Evolutionary conservation across 2,329 filamentous ascomycete genomes (phyloP).

Genomic region (Epichloe sylvatica): DNA sequence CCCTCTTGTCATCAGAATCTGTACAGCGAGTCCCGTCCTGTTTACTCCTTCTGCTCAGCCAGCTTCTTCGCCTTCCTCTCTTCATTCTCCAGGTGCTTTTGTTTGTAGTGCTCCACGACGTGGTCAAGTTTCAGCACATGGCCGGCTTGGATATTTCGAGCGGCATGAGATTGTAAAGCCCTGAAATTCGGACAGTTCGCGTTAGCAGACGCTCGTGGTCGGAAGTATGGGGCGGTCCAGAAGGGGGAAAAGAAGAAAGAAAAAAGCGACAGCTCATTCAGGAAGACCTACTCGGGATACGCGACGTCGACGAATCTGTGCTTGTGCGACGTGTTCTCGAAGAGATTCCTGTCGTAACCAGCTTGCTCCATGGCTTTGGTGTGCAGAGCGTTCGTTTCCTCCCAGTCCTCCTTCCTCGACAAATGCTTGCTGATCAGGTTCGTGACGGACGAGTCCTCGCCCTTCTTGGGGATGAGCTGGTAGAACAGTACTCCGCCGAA

Average conservation of each 20-base stretch:
- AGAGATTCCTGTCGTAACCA: constrained; percentile 42
- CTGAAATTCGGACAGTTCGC: constrained; percentile 17
- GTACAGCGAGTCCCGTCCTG: constrained; percentile 6
- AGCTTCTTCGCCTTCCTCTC: constrained; percentile 39
- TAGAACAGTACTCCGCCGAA: constrained; percentile 32
- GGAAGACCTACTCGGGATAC: constrained; percentile 41
- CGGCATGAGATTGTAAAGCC: constrained; percentile 34
- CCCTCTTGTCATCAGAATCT: neutral
- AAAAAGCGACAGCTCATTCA: too few species aligned
- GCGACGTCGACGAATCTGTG: constrained; percentile 37
- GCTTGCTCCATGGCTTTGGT: constrained; percentile 41
- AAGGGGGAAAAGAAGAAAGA: neutral
- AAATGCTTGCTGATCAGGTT: constrained; percentile 33
- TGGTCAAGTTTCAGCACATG: constrained; percentile 40
- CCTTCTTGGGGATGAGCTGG: constrained; percentile 35
- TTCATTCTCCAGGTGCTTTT: constrained; percentile 40
- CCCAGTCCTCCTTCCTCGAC: constrained; percentile 35
- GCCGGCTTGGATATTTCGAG: constrained; percentile 41
- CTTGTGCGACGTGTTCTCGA: constrained; percentile 30
- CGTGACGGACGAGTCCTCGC: constrained; percentile 33
- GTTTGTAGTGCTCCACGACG: constrained; percentile 42
- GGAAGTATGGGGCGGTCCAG: too few species aligned
- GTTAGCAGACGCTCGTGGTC: too few species aligned
- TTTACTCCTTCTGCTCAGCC: constrained; percentile 23
- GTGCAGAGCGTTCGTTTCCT: constrained; percentile 38